Conservation (phyloP, 148 eudicot species). For the Rhododendron griersonianum region DNA sequence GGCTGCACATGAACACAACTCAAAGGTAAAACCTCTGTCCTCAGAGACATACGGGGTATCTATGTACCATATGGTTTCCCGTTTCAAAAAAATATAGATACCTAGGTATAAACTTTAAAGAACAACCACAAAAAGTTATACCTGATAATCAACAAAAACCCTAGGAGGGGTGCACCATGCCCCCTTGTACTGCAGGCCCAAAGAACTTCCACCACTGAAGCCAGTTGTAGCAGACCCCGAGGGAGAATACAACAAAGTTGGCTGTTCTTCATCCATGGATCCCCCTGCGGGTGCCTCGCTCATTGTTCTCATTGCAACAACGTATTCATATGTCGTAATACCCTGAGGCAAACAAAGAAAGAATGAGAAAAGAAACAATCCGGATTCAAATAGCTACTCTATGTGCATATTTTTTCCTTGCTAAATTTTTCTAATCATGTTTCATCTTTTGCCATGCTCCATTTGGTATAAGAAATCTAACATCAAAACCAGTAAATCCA, state of each 20-base stretch:
- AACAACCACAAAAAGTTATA: slow-evolving; percentile 17
- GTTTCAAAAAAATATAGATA: not conserved
- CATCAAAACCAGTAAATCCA: not conserved
- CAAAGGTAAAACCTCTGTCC: not conserved
- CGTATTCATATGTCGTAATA: slow-evolving; percentile 93
- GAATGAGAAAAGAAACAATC: not conserved
- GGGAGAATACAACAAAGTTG: slow-evolving; percentile 70
- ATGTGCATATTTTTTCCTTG: not conserved
- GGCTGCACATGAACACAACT: not conserved
- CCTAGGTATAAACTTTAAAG: not conserved
- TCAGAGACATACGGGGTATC: not conserved
- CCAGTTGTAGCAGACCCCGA: slow-evolving; percentile 91
- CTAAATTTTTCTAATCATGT: not conserved
- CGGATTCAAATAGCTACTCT: not conserved
- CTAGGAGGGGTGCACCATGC: slow-evolving; percentile 99
- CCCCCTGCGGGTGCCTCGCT: slow-evolving; percentile 84
- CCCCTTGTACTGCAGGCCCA: slow-evolving; percentile 86
- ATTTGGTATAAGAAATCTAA: not conserved
- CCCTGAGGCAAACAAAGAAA: slow-evolving; percentile 43
- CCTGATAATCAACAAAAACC: slow-evolving; percentile 95
- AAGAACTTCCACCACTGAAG: slow-evolving; percentile 93
- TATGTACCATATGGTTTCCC: not conserved
- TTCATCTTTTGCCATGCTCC: slow-evolving; percentile 5
- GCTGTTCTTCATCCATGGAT: slow-evolving; percentile 59
- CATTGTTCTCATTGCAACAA: slow-evolving; percentile 96